A percentile compares a stretch with the other conserved stretches of the same genome.
phyloP scores from a whole-genome alignment of 306 rosid species.

The Vigna mungo region DNA sequence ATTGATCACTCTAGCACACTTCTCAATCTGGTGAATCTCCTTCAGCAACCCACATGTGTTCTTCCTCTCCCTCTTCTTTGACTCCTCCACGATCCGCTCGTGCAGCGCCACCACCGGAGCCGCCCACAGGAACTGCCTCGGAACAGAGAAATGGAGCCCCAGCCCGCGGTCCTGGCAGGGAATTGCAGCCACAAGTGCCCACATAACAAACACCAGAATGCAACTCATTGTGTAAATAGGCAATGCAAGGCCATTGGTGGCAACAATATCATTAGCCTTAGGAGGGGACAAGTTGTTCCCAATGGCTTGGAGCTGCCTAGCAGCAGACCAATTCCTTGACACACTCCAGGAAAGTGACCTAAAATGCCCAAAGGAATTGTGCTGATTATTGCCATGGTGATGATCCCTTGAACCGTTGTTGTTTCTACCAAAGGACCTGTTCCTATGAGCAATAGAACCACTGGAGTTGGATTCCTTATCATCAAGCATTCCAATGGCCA shows the following conservation, averaged over 20 bases:
- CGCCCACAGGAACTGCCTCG: constrained; percentile 73
- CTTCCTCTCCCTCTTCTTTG: constrained; percentile 77
- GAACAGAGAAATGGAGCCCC: constrained; percentile 64
- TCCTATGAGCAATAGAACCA: constrained; percentile 59
- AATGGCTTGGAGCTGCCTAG: constrained; percentile 83
- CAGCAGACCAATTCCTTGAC: constrained; percentile 91
- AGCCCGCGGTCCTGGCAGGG: constrained; percentile 97
- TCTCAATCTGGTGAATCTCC: constrained; percentile 90
- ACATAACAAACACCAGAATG: constrained; percentile 73
- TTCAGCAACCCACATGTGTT: constrained; percentile 73
- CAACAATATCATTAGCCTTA: constrained; percentile 62
- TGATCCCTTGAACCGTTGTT: constrained; percentile 43
- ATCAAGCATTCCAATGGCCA: constrained; percentile 85
- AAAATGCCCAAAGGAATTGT: constrained; percentile 56
- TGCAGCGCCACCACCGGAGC: constrained; percentile 65
- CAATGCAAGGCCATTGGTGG: constrained; percentile 65
- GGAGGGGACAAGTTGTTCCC: constrained; percentile 74
- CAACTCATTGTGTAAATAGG: constrained; percentile 69
- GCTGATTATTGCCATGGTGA: not conserved
- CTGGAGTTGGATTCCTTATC: constrained; percentile 73
- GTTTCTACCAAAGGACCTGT: constrained; percentile 84
- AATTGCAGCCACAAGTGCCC: constrained; percentile 95
- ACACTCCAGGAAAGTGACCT: constrained; percentile 96
- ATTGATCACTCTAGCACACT: constrained; percentile 67
- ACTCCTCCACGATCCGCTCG: constrained; percentile 81